These are phyloP conservation scores for Phyllosticta paracitricarpa DNA, from an alignment of 2,329 filamentous ascomycete genomes.

Conservation along the genomic window DNA sequence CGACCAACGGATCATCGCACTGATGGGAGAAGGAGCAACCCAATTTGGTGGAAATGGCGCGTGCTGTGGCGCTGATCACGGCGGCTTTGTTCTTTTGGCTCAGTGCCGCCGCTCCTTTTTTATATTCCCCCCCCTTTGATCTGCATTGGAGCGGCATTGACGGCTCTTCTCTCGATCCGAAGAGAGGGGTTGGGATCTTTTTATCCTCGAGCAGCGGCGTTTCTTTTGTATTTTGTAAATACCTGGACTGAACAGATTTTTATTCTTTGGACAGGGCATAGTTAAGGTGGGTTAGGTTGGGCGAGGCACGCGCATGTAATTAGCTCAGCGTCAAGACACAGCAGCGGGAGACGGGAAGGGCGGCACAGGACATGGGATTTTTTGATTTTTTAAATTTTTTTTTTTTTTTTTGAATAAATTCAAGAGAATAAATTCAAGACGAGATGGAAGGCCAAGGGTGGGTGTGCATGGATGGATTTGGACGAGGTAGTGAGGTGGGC, in stretches of 20 bases:
- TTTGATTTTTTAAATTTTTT: too few species aligned
- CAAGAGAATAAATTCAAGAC: neutral
- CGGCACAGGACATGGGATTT: too few species aligned
- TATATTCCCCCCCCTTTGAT: neutral
- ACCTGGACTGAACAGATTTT: neutral
- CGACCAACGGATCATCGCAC: constrained; percentile 12
- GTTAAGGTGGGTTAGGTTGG: neutral
- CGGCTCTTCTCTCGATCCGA: neutral
- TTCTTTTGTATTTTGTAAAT: neutral
- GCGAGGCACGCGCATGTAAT: neutral
- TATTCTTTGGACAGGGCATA: neutral
- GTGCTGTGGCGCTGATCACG: neutral
- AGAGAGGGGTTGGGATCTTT: neutral
- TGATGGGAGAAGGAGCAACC: neutral
- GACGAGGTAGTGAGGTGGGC: neutral
- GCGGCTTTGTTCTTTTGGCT: neutral
- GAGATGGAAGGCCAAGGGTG: neutral
- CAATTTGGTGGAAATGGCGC: neutral
- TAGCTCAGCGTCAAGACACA: neutral
- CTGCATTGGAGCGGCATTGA: neutral
- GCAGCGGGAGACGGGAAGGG: neutral
- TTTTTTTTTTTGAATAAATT: too few species aligned
- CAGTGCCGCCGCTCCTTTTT: neutral
- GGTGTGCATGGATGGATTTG: neutral
- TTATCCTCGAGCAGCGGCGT: neutral